A percentile compares a stretch with the other conserved stretches of the same genome.
phyloP scores from a whole-genome alignment of 139 green algal genomes.

The Tetraselmis striata region DNA sequence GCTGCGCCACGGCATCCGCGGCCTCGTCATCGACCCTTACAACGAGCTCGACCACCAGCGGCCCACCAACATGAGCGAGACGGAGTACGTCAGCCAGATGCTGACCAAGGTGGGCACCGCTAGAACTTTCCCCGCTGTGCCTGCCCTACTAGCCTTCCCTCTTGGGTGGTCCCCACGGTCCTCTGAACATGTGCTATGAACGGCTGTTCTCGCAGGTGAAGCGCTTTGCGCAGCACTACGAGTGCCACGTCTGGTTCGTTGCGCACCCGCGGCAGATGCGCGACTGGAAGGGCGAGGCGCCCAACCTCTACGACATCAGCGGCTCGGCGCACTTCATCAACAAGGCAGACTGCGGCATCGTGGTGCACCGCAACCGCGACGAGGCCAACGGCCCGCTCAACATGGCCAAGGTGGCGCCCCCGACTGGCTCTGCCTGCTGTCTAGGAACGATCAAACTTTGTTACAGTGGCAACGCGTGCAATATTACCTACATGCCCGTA shows the following conservation, averaged over 20 bases:
- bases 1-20: slow-evolving; percentile 80
- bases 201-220: slow-evolving; percentile 51
- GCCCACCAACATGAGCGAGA: slow-evolving; percentile 61
- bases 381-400: slow-evolving; percentile 24
- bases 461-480: too few species aligned
- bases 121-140: too few species aligned
- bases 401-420: slow-evolving; percentile 9
- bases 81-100: slow-evolving; percentile 92
- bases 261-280: slow-evolving; percentile 82
- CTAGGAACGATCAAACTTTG: too few species aligned
- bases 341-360: slow-evolving; percentile 94
- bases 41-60: slow-evolving; percentile 92
- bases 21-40: slow-evolving; percentile 97
- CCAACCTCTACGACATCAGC: slow-evolving; percentile 87
- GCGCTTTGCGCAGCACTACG: slow-evolving; percentile 68
- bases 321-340: slow-evolving; percentile 95
- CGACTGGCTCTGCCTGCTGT: too few species aligned
- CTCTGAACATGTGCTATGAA: slow-evolving; percentile 33
- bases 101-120: slow-evolving; percentile 73
- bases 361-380: slow-evolving; percentile 78
- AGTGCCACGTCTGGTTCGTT: slow-evolving; percentile 96
- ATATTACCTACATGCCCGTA: too few species aligned
- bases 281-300: slow-evolving; percentile 74
- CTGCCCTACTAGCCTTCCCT: too few species aligned
- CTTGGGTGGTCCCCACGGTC: too few species aligned